Evolutionary conservation across 2,329 filamentous ascomycete species (phyloP), one percentile per base, ranked within the genome.

Genomic region (Cryphonectria nitschkei): DNA sequence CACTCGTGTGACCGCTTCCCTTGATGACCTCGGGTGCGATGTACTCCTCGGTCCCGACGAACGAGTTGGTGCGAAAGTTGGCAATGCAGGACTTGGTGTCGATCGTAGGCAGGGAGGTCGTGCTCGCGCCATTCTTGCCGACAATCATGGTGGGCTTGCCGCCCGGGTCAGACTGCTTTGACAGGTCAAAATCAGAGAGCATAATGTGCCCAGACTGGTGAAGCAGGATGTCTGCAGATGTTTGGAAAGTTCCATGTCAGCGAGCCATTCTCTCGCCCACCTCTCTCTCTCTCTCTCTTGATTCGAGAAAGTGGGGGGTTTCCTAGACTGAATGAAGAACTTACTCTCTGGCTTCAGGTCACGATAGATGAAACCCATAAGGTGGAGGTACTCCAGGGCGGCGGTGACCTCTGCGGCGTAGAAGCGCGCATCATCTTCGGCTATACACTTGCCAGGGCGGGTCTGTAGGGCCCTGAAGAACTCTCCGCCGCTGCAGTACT

Each of bases 121-220:
- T 92, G 68, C 94, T 95, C 54, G 94, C 91, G 68, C 95, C 95
- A 76, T 93, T 95, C 80, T 93, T 94, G 75, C 93, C 93, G 73
- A 98, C 88, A 77, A 99, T 98, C 95, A 99, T 98, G 34, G 95
- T 98, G 65, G 96, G 96, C 78, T 95, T 95, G 83, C 96, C 96
- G 78, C 95, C 96, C 22, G 93, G 91, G 75, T 97, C 96, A 8
- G 96, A 99, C 82, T 99, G 96, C 82, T 99, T 99, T 13, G 95
- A 98, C 73, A 99, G 84, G 82, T 99, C 96, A 82, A 99, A 99
- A 83, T 99, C 96, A 73, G 96, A 98, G 80, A 99, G 88, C 96
- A 99, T 99, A 77, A 99, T 99, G 81, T 99, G 96, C 22, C 96
- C 96, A n/a, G 96, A 98, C 81, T 99, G 96, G 80, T 99, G 96